These are phyloP conservation scores for Hymenoscyphus fructigenus DNA, from an alignment of 2,329 filamentous ascomycete species.

Conservation along the genomic window DNA sequence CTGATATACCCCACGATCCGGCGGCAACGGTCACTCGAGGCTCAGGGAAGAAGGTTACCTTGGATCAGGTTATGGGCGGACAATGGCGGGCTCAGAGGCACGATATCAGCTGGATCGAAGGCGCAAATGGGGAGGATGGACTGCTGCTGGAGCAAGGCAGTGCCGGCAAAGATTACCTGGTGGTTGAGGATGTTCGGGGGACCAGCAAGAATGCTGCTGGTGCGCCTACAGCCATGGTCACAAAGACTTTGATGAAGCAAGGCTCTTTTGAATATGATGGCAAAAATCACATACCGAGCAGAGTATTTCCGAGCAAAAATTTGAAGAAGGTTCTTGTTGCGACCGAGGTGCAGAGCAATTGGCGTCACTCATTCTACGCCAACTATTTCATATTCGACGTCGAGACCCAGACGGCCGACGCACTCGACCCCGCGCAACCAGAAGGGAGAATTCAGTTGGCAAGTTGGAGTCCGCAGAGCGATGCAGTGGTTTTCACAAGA, in stretches of 20 bases:
- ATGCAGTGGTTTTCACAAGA: constrained; percentile 84
- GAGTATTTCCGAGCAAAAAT: constrained; percentile 75
- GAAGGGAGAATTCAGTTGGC: constrained; percentile 75
- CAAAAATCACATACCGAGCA: constrained; percentile 53
- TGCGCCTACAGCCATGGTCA: constrained; percentile 45
- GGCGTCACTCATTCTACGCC: constrained; percentile 85
- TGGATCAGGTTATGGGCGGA: constrained; percentile 68
- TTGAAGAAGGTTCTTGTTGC: constrained; percentile 83
- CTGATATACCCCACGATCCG: constrained; percentile 66
- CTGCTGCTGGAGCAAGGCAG: constrained; percentile 73
- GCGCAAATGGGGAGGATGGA: constrained; percentile 76
- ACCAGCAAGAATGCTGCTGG: constrained; percentile 41
- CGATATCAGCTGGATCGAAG: constrained; percentile 73
- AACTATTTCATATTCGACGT: constrained; percentile 94
- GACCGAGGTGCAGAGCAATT: constrained; percentile 71
- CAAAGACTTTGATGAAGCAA: constrained; percentile 74
- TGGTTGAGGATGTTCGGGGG: constrained; percentile 80
- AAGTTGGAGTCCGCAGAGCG: constrained; percentile 82
- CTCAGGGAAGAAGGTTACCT: constrained; percentile 68
- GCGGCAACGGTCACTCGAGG: constrained; percentile 60
- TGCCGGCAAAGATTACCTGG: constrained; percentile 68
- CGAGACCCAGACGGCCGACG: constrained; percentile 70
- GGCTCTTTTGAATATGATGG: constrained; percentile 60
- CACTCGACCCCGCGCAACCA: constrained; percentile 69
- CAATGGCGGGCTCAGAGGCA: constrained; percentile 64